A percentile compares a stretch with the other conserved stretches of the same genome.
Conservation (phyloP, 768 basidiomycete species). For the Hortiboletus campestris region DNA sequence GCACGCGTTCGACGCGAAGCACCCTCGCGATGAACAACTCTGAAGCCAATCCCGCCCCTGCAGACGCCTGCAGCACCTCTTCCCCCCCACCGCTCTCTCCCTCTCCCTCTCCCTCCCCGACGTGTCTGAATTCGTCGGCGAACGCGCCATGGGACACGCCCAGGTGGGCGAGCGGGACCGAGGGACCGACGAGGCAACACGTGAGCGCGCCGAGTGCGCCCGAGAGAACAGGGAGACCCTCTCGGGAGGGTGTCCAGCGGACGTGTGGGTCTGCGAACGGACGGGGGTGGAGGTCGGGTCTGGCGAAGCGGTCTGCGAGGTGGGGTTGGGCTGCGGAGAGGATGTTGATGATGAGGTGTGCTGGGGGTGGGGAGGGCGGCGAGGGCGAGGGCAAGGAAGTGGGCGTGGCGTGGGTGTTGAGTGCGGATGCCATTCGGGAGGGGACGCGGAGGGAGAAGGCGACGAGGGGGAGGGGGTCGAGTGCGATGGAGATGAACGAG, state of each 20-base stretch:
- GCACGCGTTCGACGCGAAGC: conserved; percentile 51
- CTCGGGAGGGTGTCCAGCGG: conserved; percentile 41
- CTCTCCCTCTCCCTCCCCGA: conserved; percentile 11
- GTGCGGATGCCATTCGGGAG: conserved; percentile 75
- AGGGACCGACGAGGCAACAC: conserved; percentile 61
- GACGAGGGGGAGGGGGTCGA: conserved; percentile 85
- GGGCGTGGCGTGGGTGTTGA: conserved; percentile 33
- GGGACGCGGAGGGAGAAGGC: conserved; percentile 89
- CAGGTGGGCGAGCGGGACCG: conserved; percentile 62
- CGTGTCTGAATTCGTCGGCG: conserved; percentile 20
- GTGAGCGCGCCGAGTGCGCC: conserved; percentile 68
- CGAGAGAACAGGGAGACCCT: conserved; percentile 59
- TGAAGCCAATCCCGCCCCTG: conserved; percentile 42
- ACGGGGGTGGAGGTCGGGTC: conserved; percentile 62
- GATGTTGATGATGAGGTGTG: conserved; percentile 77
- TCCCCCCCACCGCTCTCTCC: neutral
- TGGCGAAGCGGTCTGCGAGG: conserved; percentile 68
- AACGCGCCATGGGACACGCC: conserved; percentile 21
- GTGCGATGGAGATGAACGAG: conserved; percentile 87
- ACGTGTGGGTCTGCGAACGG: conserved; percentile 47
- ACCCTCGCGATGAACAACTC: conserved; percentile 86
- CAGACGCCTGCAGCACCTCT: conserved; percentile 20
- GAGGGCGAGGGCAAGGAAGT: neutral
- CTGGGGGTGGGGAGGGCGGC: neutral
- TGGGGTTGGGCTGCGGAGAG: conserved; percentile 66